Evolutionary conservation across 1,139 yeast species (phyloP).

Genomic region (Cylindricascospora bacillispora): DNA sequence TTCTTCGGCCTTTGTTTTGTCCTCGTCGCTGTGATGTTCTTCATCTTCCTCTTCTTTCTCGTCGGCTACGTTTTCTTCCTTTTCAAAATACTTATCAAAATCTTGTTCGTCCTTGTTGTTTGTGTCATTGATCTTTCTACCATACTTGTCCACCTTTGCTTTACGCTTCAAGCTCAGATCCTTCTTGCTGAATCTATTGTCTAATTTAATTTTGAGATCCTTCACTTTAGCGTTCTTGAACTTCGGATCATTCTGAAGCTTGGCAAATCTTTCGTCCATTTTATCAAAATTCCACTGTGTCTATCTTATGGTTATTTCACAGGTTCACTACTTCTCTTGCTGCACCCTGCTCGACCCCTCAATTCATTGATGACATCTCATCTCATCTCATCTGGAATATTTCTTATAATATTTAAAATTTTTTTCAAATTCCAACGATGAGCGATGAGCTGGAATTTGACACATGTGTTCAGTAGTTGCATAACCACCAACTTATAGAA

Average conservation of each 20-base stretch:
- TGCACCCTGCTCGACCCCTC: neutral
- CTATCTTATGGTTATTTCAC: slow-evolving; percentile 1
- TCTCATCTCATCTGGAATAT: too few relatives aligned
- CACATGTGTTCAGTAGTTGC: too few relatives aligned
- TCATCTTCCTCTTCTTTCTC: slow-evolving; percentile 20
- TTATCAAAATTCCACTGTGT: slow-evolving; percentile 6
- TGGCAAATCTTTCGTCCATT: slow-evolving; percentile 69
- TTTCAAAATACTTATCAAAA: slow-evolving; percentile 48
- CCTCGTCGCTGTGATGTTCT: slow-evolving; percentile 14
- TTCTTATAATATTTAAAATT: too few relatives aligned
- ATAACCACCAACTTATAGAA: too few relatives aligned
- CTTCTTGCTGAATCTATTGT: slow-evolving; percentile 67
- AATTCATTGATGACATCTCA: too few relatives aligned
- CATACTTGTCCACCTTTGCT: slow-evolving; percentile 73
- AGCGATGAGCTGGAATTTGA: too few relatives aligned
- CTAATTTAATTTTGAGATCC: slow-evolving; percentile 66
- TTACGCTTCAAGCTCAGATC: slow-evolving; percentile 48
- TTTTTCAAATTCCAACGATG: too few relatives aligned
- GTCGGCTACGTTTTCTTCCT: slow-evolving; percentile 22
- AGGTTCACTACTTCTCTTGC: neutral
- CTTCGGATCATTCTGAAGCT: slow-evolving; percentile 79
- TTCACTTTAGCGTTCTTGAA: slow-evolving; percentile 64
- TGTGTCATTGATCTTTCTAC: slow-evolving; percentile 49
- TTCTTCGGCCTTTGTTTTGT: slow-evolving; percentile 12
- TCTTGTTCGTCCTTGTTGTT: slow-evolving; percentile 34